phyloP scores from a whole-genome alignment of 2,329 filamentous ascomycete genomes.

The Ceratocystis lukuohia region DNA sequence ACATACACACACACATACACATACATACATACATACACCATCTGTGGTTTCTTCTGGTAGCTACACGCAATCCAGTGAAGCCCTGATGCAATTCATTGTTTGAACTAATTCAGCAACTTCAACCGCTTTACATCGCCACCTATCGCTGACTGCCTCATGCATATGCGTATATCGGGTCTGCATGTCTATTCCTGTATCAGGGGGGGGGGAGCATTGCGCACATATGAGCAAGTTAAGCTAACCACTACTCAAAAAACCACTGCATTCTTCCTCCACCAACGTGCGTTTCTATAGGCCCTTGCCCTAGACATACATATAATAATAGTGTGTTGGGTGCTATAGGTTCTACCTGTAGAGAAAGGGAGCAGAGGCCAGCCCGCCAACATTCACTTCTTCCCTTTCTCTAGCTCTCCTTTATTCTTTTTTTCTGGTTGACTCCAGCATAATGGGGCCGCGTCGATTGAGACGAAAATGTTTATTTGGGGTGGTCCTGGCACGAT shows the following conservation, averaged over 20 bases:
- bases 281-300: too few species aligned
- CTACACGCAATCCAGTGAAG: not conserved
- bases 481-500: not conserved
- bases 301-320: too few species aligned
- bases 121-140: not conserved
- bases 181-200: not conserved
- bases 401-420: too few species aligned
- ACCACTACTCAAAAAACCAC: not conserved
- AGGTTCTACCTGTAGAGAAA: too few species aligned
- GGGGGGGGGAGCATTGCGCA: not conserved
- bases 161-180: not conserved
- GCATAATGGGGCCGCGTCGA: not conserved
- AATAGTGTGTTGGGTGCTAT: too few species aligned
- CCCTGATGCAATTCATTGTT: not conserved
- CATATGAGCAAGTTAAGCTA: slow-evolving; percentile 15
- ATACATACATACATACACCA: not conserved
- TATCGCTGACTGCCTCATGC: not conserved
- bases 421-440: not conserved
- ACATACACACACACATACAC: not conserved
- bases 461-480: not conserved
- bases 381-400: too few species aligned
- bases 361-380: too few species aligned
- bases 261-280: not conserved
- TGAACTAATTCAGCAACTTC: not conserved
- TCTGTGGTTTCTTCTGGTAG: not conserved